Evolutionary conservation across 805 yeast species (phyloP).

Genomic region (Ogataea paradorogensis): DNA sequence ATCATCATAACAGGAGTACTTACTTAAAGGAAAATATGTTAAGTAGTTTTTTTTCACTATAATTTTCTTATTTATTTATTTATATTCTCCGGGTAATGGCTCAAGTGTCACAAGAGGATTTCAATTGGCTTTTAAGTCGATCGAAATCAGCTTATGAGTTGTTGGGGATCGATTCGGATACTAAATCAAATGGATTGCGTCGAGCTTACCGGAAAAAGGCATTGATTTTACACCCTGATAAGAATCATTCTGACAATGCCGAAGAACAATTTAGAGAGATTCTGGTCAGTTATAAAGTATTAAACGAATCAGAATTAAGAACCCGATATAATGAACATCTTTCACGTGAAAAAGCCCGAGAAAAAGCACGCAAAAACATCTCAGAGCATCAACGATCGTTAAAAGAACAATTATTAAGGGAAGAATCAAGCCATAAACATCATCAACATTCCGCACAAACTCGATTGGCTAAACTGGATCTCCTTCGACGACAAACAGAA

Average conservation of each 20-base stretch:
- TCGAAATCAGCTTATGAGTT: constrained; percentile 18
- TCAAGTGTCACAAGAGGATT: constrained; percentile 15
- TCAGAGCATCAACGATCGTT: constrained; percentile 17
- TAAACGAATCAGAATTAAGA: constrained; percentile 19
- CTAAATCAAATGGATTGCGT: constrained; percentile 11
- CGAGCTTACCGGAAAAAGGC: constrained; percentile 33
- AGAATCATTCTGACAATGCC: constrained; percentile 29
- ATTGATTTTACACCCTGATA: constrained; percentile 35
- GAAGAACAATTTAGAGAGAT: constrained; percentile 29
- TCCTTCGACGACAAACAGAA: constrained; percentile 19
- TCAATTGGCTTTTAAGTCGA: constrained; percentile 21
- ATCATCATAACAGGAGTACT: constrained; percentile 40
- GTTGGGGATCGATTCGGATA: constrained; percentile 5
- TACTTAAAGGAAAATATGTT: constrained; percentile 1
- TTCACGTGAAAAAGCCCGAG: not conserved
- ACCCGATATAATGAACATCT: constrained; percentile 22
- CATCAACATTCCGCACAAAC: constrained; percentile 1
- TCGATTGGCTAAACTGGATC: constrained; percentile 18
- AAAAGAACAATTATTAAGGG: constrained; percentile 29
- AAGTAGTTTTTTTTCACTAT: constrained; percentile 1
- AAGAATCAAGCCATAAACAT: constrained; percentile 30
- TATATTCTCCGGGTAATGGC: constrained; percentile 13
- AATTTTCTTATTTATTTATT: not conserved
- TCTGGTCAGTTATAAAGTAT: constrained; percentile 26
- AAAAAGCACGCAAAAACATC: constrained; percentile 1